Percentiles rank a stretch among this genome's conserved stretches.
These are phyloP conservation scores for Voacanga thouarsii DNA, from an alignment of 257 asterid genomes.

Conservation along the genomic window DNA sequence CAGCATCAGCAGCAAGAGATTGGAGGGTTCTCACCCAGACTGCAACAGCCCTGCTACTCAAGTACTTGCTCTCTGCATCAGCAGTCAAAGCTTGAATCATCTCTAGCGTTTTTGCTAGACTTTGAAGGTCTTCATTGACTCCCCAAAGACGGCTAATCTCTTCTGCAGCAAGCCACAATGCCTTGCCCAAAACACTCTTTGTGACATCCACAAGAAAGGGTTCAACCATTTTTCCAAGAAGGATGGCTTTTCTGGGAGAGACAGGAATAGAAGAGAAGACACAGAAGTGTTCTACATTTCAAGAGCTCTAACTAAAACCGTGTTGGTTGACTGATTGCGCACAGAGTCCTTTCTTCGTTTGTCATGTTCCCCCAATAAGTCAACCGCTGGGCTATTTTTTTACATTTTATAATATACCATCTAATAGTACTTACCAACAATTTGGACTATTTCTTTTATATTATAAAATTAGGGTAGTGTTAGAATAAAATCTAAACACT, in stretches of 20 bases:
- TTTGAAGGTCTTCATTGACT: neutral
- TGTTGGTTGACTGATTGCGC: no score
- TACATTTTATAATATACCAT: no score
- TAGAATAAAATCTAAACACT: no score
- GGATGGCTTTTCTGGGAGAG: neutral
- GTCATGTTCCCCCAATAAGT: no score
- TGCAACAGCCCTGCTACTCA: neutral
- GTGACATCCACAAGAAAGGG: neutral
- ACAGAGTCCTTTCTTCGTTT: no score
- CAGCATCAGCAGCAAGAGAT: neutral
- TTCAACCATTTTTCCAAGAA: neutral
- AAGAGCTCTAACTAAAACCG: no score
- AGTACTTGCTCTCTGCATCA: neutral
- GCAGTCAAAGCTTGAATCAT: neutral
- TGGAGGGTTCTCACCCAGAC: neutral
- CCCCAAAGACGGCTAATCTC: neutral
- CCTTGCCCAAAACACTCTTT: neutral
- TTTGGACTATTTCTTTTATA: no score
- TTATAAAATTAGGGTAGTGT: no score
- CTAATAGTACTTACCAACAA: no score
- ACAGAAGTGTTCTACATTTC: no score
- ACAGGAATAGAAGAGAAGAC: no score
- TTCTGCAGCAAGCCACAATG: neutral
- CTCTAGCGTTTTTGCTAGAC: neutral
- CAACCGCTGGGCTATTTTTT: no score